Base-by-base conservation (phyloP, 2,329 filamentous ascomycete genomes). In the Penicillium rolfsii region DNA sequence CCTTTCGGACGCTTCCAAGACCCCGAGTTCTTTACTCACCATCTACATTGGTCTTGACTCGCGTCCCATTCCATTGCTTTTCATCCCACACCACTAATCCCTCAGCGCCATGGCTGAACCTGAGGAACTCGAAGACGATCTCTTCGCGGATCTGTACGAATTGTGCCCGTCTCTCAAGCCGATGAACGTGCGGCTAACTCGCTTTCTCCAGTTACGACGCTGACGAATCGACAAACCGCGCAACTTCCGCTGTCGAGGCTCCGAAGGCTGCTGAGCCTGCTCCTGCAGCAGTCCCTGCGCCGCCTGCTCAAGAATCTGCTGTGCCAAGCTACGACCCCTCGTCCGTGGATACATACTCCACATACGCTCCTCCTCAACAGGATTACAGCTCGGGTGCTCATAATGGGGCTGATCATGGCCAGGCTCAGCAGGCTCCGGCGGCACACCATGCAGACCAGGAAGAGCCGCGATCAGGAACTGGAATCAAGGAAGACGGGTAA, bases 401-500 rank as follows among this genome's bases (percentile, higher is more conserved):
- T 26, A 71, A 73, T 60, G 61, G 69, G 59, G 36, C 70, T 9
- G 72, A 75, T 58, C 62, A 68, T 36, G 64, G 65, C 14, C 70
- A 68, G 35, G 60, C 62, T 30, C 50, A 53, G 9, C 63, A 59
- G 55, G 59, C 64, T 56, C 58, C 64, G 30, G 58, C 61, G 28
- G 56, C 63, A 59, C 62, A 69, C 55, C 65, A 66, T 52, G 67
- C 62, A 36, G 75, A 79, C 36, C 54, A 71, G 30, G 76, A 76
- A 46, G 70, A 67, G 53, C 75, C 77, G 50, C 76, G 74, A 49
- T 80, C 77, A 35, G 78, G 74, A 49, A 80, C 77, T 26, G 78
- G 77, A 52, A 91, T 93, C 59, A 96, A 96, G 79, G 91, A 96
- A 86, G 91, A 96, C 75, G 91, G 91, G 91, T 96, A 88, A 93